Conservation (phyloP, 805 yeast genomes). For the Candida insectalens region DNA sequence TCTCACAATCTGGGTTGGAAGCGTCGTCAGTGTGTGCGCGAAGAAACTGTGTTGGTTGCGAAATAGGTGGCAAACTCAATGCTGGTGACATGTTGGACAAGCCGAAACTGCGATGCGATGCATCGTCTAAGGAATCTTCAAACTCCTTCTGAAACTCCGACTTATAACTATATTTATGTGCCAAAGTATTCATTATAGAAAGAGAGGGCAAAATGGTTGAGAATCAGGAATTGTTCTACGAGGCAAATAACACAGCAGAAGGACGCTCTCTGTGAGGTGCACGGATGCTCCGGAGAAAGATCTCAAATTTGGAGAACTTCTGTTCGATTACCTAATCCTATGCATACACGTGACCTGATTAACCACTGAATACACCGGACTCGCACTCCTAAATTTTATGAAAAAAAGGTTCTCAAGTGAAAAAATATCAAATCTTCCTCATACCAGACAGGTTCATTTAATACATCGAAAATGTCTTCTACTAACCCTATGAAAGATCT, state of each 20-base stretch:
- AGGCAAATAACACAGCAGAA: too few species aligned
- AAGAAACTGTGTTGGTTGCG: constrained; percentile 83
- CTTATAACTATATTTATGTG: constrained; percentile 18
- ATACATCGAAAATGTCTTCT: constrained; percentile 17
- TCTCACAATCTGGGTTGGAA: constrained; percentile 83
- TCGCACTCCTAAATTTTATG: too few species aligned
- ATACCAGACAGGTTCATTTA: not conserved
- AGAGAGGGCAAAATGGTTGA: too few species aligned
- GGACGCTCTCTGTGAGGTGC: too few species aligned
- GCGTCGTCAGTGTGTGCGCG: constrained; percentile 98
- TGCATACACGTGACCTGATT: too few species aligned
- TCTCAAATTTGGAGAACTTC: too few species aligned
- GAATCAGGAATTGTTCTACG: too few species aligned
- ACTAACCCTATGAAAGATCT: constrained; percentile 98
- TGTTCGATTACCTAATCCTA: too few species aligned
- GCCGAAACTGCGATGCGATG: constrained; percentile 8
- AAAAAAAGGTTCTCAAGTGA: too few species aligned
- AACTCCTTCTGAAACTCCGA: constrained; percentile 16
- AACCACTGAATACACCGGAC: too few species aligned
- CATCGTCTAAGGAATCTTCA: constrained; percentile 10
- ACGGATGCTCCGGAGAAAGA: too few species aligned
- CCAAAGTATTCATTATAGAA: constrained; percentile 21
- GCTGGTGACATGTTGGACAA: constrained; percentile 39
- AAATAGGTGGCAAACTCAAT: constrained; percentile 69
- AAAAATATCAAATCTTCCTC: not conserved